A percentile compares a stretch with the other conserved stretches of the same genome.
phyloP scores from a whole-genome alignment of 2,329 filamentous ascomycete genomes.

The Dactylellina leptospora region DNA sequence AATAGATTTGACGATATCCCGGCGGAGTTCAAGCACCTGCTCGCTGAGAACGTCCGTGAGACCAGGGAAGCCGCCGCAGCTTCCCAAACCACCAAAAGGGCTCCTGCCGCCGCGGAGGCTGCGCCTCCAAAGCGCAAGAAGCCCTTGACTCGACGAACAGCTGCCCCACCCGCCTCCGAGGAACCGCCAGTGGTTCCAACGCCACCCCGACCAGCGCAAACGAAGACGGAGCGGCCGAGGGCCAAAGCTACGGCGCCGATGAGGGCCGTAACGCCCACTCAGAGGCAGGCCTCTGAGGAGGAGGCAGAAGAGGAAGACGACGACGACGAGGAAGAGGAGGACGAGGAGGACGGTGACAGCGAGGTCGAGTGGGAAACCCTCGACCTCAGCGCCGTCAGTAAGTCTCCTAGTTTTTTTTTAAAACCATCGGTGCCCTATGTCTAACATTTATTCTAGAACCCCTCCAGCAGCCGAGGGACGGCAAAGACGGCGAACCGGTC shows the following conservation, averaged over 20 bases:
- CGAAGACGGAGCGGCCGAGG: too few species aligned
- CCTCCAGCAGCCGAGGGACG: background rate
- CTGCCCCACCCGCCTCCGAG: background rate
- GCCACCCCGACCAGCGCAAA: background rate
- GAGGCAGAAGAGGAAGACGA: slow-evolving; percentile 17
- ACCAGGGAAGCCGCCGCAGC: slow-evolving; percentile 4
- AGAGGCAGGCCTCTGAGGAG: too few species aligned
- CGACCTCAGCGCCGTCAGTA: slow-evolving; percentile 61
- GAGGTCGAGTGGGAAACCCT: slow-evolving; percentile 73
- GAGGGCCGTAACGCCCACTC: too few species aligned
- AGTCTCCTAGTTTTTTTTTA: slow-evolving; percentile 56
- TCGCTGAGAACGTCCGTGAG: slow-evolving; percentile 20
- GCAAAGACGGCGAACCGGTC: slow-evolving; percentile 17
- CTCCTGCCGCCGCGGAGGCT: background rate
- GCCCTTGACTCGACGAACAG: slow-evolving; percentile 33
- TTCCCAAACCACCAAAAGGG: background rate
- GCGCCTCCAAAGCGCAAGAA: slow-evolving; percentile 31
- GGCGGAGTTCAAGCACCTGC: slow-evolving; percentile 14
- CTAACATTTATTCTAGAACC: slow-evolving; percentile 25
- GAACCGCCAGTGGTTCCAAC: background rate
- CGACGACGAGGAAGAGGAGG: slow-evolving; percentile 55
- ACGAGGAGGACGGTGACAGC: slow-evolving; percentile 62
- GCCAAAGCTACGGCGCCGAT: too few species aligned
- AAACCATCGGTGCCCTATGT: slow-evolving; percentile 33
- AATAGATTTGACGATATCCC: slow-evolving; percentile 30